Evolutionary conservation across 2,329 filamentous ascomycete genomes (phyloP).

Genomic region (Claviceps purpurea): DNA sequence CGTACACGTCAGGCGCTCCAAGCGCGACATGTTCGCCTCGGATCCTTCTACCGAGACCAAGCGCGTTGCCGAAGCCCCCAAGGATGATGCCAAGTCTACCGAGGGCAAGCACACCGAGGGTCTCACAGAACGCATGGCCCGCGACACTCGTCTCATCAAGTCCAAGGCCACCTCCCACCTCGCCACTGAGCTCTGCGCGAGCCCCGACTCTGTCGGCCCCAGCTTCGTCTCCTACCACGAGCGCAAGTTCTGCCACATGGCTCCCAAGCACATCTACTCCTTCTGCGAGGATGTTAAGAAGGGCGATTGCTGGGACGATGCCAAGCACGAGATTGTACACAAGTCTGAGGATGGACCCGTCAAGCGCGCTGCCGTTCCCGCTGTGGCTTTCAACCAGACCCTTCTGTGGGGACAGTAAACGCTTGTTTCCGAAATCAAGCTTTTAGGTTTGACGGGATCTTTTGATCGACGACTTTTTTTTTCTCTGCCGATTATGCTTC

Average conservation of each 20-base stretch:
- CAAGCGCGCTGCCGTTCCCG: background rate
- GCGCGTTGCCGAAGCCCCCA: background rate
- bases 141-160: background rate
- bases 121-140: background rate
- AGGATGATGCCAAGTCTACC: background rate
- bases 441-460: background rate
- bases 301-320: slow-evolving; percentile 9
- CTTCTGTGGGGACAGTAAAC: background rate
- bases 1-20: background rate
- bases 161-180: background rate
- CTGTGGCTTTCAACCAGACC: background rate
- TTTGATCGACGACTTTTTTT: background rate
- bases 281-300: slow-evolving; percentile 6
- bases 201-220: background rate
- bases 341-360: background rate
- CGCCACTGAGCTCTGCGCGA: slow-evolving; percentile 8
- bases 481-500: background rate
- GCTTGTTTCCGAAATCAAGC: no score
- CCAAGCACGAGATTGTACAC: slow-evolving; percentile 2
- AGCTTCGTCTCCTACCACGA: slow-evolving; percentile 9
- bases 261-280: slow-evolving; percentile 7
- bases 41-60: background rate
- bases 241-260: slow-evolving; percentile 11
- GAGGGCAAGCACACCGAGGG: no score
- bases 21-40: background rate